Conservation (phyloP, 2,329 filamentous ascomycete species). For the Chaetomium strumarium region DNA sequence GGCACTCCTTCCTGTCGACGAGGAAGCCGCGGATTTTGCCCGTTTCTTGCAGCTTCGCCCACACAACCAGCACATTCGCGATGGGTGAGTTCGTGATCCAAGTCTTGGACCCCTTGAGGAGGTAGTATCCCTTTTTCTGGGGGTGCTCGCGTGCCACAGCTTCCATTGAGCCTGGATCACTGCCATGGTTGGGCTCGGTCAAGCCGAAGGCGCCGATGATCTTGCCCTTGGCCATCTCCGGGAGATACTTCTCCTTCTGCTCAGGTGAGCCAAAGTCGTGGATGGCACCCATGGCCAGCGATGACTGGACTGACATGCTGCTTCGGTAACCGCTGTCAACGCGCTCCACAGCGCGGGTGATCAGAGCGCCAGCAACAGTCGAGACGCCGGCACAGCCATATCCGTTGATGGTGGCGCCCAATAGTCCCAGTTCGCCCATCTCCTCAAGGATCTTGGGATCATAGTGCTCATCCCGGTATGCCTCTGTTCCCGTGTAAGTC, state of each 20-base stretch:
- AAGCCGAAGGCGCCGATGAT: conserved; percentile 75
- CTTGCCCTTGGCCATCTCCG: conserved; percentile 69
- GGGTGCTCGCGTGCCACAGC: conserved; percentile 71
- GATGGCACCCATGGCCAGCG: conserved; percentile 80
- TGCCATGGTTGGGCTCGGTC: conserved; percentile 84
- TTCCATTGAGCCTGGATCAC: conserved; percentile 82
- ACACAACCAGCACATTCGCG: conserved; percentile 73
- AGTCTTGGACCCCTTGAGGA: conserved; percentile 72
- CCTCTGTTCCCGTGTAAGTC: conserved; percentile 26
- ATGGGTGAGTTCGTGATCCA: conserved; percentile 93
- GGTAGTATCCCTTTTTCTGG: conserved; percentile 68
- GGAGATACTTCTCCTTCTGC: conserved; percentile 73
- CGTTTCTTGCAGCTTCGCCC: conserved; percentile 87
- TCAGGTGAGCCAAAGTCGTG: conserved; percentile 74
- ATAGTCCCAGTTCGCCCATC: conserved; percentile 78
- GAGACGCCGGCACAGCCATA: conserved; percentile 80
- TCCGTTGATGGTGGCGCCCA: conserved; percentile 75
- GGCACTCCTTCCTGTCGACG: conserved; percentile 78
- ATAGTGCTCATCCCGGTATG: conserved; percentile 71
- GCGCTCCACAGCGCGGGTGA: conserved; percentile 79
- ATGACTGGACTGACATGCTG: conserved; percentile 83
- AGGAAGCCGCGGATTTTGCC: conserved; percentile 94
- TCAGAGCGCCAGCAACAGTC: conserved; percentile 73
- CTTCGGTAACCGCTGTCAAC: conserved; percentile 83
- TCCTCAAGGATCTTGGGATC: conserved; percentile 74